Evolutionary conservation across 2,329 filamentous ascomycete species (phyloP).

Genomic region (Pseudogymnoascus sp.): DNA sequence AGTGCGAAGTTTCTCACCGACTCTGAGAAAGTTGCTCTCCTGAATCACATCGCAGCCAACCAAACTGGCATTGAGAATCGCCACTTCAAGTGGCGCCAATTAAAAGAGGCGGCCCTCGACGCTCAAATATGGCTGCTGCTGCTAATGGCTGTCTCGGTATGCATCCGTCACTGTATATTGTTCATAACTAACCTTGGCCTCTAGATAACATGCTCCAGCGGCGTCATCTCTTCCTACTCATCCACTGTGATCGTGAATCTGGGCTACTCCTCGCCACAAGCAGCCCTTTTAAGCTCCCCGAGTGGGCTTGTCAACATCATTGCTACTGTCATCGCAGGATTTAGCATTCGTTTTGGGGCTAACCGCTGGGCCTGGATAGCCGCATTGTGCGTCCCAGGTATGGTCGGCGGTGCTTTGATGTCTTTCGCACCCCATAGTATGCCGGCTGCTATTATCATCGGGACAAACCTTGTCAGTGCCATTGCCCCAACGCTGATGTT

Average conservation of each 20-base stretch:
- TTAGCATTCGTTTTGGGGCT: constrained; percentile 32
- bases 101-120: constrained; percentile 40
- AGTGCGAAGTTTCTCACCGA: constrained; percentile 33
- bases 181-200: constrained; percentile 19
- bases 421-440: constrained; percentile 33
- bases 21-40: constrained; percentile 36
- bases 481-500: constrained; percentile 38
- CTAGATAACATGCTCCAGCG: background rate
- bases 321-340: constrained; percentile 34
- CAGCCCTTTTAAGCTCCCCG: constrained; percentile 39
- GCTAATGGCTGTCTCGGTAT: background rate
- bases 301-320: constrained; percentile 36
- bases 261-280: constrained; percentile 36
- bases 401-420: constrained; percentile 39
- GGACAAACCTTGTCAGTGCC: constrained; percentile 38
- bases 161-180: background rate
- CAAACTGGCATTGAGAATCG: constrained; percentile 50
- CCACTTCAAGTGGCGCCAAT: constrained; percentile 45
- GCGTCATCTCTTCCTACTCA: background rate
- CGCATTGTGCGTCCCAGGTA: constrained; percentile 38
- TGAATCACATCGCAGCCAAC: constrained; percentile 47
- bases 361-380: constrained; percentile 37
- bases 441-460: constrained; percentile 36
- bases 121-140: constrained; percentile 24
- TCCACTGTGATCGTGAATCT: constrained; percentile 25